Conservation (phyloP, 306 rosid genomes). For the Quercus suber region DNA sequence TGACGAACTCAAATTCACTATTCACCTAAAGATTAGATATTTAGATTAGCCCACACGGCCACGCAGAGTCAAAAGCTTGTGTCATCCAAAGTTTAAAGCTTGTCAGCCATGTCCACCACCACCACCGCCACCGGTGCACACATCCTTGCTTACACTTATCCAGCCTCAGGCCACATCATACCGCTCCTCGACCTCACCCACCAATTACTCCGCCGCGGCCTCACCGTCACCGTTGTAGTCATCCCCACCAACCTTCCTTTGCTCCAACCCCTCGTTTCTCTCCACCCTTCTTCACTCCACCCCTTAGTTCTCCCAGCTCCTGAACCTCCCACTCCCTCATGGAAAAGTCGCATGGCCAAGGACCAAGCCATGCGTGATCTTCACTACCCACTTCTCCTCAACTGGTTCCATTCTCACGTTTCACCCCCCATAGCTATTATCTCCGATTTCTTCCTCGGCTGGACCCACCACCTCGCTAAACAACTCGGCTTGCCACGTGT, state of each 20-base stretch:
- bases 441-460: constrained; percentile 48
- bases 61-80: too few species aligned
- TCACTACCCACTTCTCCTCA: constrained; percentile 29
- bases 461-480: constrained; percentile 45
- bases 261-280: constrained; percentile 26
- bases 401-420: constrained; percentile 34
- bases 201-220: constrained; percentile 27
- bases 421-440: constrained; percentile 33
- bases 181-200: constrained; percentile 35
- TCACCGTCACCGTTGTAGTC: constrained; percentile 40
- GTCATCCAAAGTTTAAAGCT: background rate
- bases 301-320: constrained; percentile 26
- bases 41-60: too few species aligned
- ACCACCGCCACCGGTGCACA: constrained; percentile 8
- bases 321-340: background rate
- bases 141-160: constrained; percentile 35
- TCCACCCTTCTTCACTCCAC: constrained; percentile 34
- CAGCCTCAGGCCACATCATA: constrained; percentile 44
- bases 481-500: constrained; percentile 31
- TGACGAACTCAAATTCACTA: too few species aligned
- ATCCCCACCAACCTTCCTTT: constrained; percentile 21
- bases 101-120: background rate
- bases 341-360: background rate
- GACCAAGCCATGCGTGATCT: constrained; percentile 23
- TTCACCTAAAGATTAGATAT: too few species aligned